Conservation (phyloP, 2,329 filamentous ascomycete genomes). For the Nothopassalora personata region DNA sequence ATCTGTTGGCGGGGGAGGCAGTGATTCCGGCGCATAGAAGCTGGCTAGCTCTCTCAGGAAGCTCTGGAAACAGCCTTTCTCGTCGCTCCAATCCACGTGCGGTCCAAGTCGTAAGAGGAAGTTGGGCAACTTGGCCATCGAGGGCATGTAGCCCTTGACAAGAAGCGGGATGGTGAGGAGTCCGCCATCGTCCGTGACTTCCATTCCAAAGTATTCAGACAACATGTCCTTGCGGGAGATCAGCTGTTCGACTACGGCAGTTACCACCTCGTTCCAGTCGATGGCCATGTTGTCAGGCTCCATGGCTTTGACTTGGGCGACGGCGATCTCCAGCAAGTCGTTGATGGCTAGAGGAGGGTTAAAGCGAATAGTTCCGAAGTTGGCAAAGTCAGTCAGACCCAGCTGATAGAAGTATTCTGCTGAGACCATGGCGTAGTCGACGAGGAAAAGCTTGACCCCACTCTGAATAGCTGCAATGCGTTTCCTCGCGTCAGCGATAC, state of each 20-base stretch:
- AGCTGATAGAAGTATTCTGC: conserved; percentile 95
- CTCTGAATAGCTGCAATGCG: conserved; percentile 90
- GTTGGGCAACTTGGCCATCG: conserved; percentile 76
- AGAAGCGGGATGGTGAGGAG: conserved; percentile 76
- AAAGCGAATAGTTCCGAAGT: conserved; percentile 81
- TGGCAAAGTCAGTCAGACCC: conserved; percentile 89
- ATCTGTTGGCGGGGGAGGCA: conserved; percentile 50
- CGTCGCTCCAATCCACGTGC: conserved; percentile 77
- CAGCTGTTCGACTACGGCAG: conserved; percentile 62
- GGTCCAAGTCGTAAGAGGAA: conserved; percentile 87
- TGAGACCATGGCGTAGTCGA: conserved; percentile 83
- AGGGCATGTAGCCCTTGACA: conserved; percentile 81
- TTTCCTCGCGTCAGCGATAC: conserved; percentile 79
- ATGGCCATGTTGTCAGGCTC: conserved; percentile 48
- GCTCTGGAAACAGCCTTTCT: conserved; percentile 77
- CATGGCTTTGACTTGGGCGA: conserved; percentile 55
- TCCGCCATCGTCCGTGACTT: conserved; percentile 72
- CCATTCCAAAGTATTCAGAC: conserved; percentile 83
- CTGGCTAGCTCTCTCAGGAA: conserved; percentile 82
- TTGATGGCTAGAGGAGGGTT: conserved; percentile 66
- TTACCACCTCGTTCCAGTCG: conserved; percentile 61
- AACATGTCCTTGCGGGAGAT: conserved; percentile 79
- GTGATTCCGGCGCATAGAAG: conserved; percentile 83
- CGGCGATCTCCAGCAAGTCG: conserved; percentile 67
- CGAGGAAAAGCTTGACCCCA: conserved; percentile 82